phyloP scores from a whole-genome alignment of 768 basidiomycete species.

The Naganishia antarctica region DNA sequence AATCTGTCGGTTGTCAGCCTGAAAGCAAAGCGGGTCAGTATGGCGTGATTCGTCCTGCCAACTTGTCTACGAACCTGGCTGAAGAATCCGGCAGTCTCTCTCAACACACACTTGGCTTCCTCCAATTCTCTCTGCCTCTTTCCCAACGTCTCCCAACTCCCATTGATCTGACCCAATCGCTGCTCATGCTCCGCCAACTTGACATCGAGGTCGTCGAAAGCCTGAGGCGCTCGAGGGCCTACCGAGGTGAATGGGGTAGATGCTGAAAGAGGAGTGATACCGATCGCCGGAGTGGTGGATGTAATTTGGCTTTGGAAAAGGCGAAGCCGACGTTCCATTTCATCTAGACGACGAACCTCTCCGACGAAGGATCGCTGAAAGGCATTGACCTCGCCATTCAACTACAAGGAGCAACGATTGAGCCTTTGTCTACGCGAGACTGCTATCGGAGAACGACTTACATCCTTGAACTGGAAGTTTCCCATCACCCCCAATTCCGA shows the following conservation, averaged over 20 bases:
- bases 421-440: not conserved
- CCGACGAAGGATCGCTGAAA: constrained; percentile 98
- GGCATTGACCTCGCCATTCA: constrained; percentile 90
- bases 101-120: constrained; percentile 88
- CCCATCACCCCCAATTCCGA: constrained; percentile 92
- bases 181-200: constrained; percentile 81
- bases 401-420: constrained; percentile 52
- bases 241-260: constrained; percentile 80
- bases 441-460: constrained; percentile 53
- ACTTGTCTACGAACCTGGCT: constrained; percentile 54
- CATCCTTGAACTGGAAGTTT: constrained; percentile 95
- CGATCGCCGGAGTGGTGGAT: constrained; percentile 75
- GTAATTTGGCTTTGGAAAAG: constrained; percentile 83
- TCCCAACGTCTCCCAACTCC: constrained; percentile 79
- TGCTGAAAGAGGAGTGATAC: constrained; percentile 78
- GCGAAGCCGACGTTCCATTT: constrained; percentile 89
- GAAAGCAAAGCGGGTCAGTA: not conserved
- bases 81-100: constrained; percentile 95
- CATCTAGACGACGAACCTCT: constrained; percentile 89
- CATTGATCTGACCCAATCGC: constrained; percentile 82
- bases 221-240: constrained; percentile 86
- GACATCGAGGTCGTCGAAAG: constrained; percentile 85
- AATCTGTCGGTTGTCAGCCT: constrained; percentile 62
- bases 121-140: constrained; percentile 78
- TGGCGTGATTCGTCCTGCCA: not conserved